Base-by-base conservation (phyloP, 2,329 filamentous ascomycete species). In the Fusarium duplospermum region DNA sequence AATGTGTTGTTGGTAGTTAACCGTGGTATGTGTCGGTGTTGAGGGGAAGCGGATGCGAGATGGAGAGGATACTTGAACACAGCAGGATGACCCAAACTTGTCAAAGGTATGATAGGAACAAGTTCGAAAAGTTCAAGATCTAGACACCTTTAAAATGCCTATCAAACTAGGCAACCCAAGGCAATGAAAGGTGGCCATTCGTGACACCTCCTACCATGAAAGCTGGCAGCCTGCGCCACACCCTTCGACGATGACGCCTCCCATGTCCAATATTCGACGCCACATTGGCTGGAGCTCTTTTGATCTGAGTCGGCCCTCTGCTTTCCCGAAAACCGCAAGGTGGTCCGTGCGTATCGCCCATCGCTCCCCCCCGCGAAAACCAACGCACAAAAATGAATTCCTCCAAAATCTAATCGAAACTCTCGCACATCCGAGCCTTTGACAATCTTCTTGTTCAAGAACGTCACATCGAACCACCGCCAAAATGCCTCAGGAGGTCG, bases 401-500 rank as follows among this genome's bases (percentile, higher is more conserved):
- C 75, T 77, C 72, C 72, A 69, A 79, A 73, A 76, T 72, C 71
- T 70, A 63, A 27, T 76, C 69, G 77, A 79, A 78, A 71, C 31
- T 76, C 76, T 76, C 76, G 75, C 62, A 69, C 70, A 76, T 62
- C 69, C 67, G 75, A 72, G 70, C 71, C 72, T 73, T 70, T 73
- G 72, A 72, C 79, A 78, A 74, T 69, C 71, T 72, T 71, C 77
- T 58, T 72, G 68, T 79, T 75, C 70, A 78, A 79, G 57, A 54
- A 72, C 72, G 72, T 78, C 72, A 65, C 67, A 74, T 78, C 77
- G 72, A 78, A 78, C 72, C 67, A 85, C 89, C 87, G 88, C 87
- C 94, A 97, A 89, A 87, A 99, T 99, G 96, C 96, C 96, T 92
- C 91, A 92, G 84, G 95, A 98, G 94, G 93, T 98, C 87, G 94